Conservation (phyloP, 2,329 filamentous ascomycete species). For the Talaromyces albobiverticillius region DNA sequence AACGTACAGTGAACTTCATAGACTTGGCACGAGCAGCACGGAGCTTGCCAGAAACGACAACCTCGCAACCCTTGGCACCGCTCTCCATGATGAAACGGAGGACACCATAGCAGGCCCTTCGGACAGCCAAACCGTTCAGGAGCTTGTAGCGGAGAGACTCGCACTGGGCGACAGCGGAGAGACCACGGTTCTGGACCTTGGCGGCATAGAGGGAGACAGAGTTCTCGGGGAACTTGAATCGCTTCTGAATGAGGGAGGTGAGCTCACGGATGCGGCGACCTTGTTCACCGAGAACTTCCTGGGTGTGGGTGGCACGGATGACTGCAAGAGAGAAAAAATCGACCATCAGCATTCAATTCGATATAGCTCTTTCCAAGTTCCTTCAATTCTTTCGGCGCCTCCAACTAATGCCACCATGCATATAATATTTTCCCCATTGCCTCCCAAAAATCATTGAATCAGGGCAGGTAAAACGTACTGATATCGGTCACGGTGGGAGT, state of each 20-base stretch:
- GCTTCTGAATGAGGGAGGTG: conserved; percentile 99
- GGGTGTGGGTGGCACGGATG: conserved; percentile 99
- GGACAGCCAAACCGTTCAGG: conserved; percentile 97
- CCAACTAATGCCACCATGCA: conserved; percentile 2
- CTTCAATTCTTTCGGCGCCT: conserved; percentile 3
- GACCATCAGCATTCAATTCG: conserved; percentile 31
- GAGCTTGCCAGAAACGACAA: conserved; percentile 98
- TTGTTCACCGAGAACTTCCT: conserved; percentile 99
- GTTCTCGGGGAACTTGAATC: conserved; percentile 99
- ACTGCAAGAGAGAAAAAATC: conserved; percentile 48
- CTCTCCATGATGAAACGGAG: conserved; percentile 99
- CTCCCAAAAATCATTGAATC: conserved; percentile 14
- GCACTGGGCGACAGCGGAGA: conserved; percentile 99
- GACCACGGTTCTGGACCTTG: conserved; percentile 99
- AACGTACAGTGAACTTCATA: conserved; percentile 98
- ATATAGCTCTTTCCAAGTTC: conserved; percentile 13
- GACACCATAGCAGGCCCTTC: conserved; percentile 99
- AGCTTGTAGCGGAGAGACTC: conserved; percentile 99
- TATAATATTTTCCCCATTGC: conserved; percentile 10
- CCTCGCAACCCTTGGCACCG: conserved; percentile 99
- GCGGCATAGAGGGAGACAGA: conserved; percentile 99
- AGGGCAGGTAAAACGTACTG: conserved; percentile 52
- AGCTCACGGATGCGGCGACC: conserved; percentile 99
- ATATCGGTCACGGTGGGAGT: conserved; percentile 99
- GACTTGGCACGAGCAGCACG: conserved; percentile 98